Conservation (phyloP, 2,329 filamentous ascomycete genomes). For the Trichoderma sp. region DNA sequence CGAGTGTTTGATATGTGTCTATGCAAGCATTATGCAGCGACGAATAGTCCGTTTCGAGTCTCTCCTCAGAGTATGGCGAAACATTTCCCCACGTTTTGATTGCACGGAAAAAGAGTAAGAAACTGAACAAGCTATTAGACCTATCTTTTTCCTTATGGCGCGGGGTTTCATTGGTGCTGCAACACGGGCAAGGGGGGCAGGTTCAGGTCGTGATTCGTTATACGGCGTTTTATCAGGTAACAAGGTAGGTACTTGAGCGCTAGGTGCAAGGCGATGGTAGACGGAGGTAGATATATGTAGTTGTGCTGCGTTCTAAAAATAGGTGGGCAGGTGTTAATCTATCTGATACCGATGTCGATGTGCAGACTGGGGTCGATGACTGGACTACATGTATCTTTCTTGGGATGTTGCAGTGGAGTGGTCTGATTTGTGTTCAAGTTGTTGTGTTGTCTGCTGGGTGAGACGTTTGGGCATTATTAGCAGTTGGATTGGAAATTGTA, state of each 20-base stretch:
- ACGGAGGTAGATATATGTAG: background rate
- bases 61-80: background rate
- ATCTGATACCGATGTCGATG: background rate
- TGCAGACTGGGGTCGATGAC: background rate
- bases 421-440: background rate
- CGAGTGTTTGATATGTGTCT: background rate
- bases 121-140: background rate
- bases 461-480: background rate
- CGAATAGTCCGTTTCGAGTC: background rate
- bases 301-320: background rate
- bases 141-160: background rate
- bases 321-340: background rate
- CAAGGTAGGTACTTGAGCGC: background rate
- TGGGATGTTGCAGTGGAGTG: background rate
- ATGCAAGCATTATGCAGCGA: background rate
- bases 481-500: background rate
- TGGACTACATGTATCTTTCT: background rate
- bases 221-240: background rate
- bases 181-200: background rate
- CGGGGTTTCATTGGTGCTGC: slow-evolving; percentile 7
- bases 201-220: background rate
- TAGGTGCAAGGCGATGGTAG: background rate
- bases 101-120: background rate
- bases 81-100: background rate
- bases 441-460: background rate